A percentile compares a stretch with the other conserved stretches of the same genome.
These are phyloP conservation scores for Metschnikowia similis DNA, from an alignment of 805 yeast genomes.

Conservation along the genomic window DNA sequence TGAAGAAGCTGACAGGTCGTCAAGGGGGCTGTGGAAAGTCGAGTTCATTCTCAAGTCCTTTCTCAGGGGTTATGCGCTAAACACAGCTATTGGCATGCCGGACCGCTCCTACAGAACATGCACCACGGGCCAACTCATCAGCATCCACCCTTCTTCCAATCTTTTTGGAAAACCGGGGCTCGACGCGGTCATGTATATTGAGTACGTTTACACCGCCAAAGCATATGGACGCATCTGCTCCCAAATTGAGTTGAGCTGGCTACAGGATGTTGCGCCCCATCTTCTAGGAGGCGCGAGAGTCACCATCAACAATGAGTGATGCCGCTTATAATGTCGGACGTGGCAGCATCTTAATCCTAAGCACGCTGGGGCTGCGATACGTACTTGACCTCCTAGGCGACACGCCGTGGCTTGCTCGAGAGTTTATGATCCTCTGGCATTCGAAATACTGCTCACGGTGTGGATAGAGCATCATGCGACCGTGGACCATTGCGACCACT, in stretches of 20 bases:
- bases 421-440: no score
- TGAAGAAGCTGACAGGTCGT: conserved; percentile 24
- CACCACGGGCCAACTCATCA: conserved; percentile 74
- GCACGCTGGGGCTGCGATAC: no score
- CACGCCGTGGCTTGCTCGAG: no score
- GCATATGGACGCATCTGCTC: conserved; percentile 92
- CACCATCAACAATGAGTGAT: conserved; percentile 21
- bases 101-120: conserved; percentile 90
- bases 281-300: conserved; percentile 43
- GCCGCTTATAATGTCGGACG: not conserved
- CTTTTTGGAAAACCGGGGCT: conserved; percentile 69
- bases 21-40: conserved; percentile 36
- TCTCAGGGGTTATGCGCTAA: conserved; percentile 75
- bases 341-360: no score
- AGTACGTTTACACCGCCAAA: conserved; percentile 87
- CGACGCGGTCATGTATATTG: conserved; percentile 91
- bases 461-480: no score
- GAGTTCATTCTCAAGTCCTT: conserved; percentile 70
- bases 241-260: conserved; percentile 76
- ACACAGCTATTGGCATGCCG: conserved; percentile 92
- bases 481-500: no score
- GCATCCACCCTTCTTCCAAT: conserved; percentile 87
- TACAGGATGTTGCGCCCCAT: conserved; percentile 76
- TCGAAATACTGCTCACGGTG: no score
- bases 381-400: no score